These are phyloP conservation scores for Tylopilus sp. DNA, from an alignment of 1,284 basidiomycete species.

Conservation along the genomic window DNA sequence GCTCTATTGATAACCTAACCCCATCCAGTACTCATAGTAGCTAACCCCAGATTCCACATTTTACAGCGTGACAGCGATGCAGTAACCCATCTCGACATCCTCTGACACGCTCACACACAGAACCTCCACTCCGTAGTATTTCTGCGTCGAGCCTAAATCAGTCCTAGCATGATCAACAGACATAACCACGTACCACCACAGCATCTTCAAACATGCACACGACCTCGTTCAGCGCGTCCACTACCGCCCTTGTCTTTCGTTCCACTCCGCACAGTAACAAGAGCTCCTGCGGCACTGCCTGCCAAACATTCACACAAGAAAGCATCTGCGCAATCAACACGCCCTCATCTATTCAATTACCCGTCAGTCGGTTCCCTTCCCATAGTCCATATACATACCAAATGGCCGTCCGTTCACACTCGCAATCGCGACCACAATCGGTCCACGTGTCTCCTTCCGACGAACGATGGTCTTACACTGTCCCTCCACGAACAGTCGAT, in stretches of 20 bases:
- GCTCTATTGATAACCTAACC: too few species aligned
- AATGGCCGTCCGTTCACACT: slow-evolving; percentile 11
- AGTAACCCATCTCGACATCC: slow-evolving; percentile 35
- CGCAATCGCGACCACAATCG: slow-evolving; percentile 17
- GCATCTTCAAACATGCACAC: slow-evolving; percentile 9
- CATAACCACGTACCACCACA: slow-evolving; percentile 23
- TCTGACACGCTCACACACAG: background rate
- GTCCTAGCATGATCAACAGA: background rate
- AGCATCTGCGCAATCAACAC: slow-evolving; percentile 21
- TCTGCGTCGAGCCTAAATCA: background rate
- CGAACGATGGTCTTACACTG: slow-evolving; percentile 11
- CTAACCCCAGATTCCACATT: too few species aligned
- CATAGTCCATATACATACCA: slow-evolving; percentile 17
- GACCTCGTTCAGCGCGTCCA: slow-evolving; percentile 9
- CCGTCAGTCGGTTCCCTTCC: background rate
- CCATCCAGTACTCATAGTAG: too few species aligned
- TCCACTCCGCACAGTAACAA: slow-evolving; percentile 19
- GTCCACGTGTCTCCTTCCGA: background rate
- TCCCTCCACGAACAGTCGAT: background rate
- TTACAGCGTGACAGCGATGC: slow-evolving; percentile 16
- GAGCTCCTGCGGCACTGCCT: slow-evolving; percentile 22
- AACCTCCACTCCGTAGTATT: slow-evolving; percentile 13
- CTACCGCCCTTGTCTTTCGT: slow-evolving; percentile 21
- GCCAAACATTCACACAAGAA: slow-evolving; percentile 14
- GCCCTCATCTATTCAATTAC: slow-evolving; percentile 14